Base-by-base conservation (phyloP, 1,284 basidiomycete genomes). In the Moesziomyces parantarcticus region DNA sequence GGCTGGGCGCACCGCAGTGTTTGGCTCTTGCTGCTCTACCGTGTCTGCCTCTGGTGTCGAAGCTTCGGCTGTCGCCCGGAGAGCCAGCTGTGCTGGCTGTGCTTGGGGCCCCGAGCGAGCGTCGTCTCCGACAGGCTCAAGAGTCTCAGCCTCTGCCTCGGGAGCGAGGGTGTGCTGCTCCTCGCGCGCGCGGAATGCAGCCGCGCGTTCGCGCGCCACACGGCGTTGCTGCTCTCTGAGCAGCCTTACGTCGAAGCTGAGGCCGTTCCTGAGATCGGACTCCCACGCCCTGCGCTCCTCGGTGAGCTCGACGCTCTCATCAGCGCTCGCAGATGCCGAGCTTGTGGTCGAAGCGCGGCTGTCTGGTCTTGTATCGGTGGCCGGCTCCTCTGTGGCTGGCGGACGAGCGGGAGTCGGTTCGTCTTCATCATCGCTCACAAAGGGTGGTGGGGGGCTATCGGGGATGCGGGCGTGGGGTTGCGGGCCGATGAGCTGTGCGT, bases 401-500 rank as follows among this genome's bases (percentile, higher is more conserved):
- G 29, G 13, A 11, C 22, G 10, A n/a, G 26, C 22, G 5, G 41
- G 25, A 13, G 45, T 10, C 9, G 44, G 26, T 8, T 71, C 68
- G 21, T 68, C 60, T 45, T 65, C 61, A 10, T 70, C 62, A 23
- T 78, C 78, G 40, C 68, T 78, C 21, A 61, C 45, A 47, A 80
- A 80, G 7, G 78, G 51, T 14, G 78, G 78, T 45, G 78, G 78
- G 5, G 78, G 78, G 40, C 76, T 78, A 39, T 55, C 51, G 2
- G 78, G 78, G 3, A 75, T 58, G 0, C 65, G 60, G 22, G 45
- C 49, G 20, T 72, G 63, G 20, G 69, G 69, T 40, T 72, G 69
- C 4, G 69, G 59, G 0, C 44, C 69, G 13, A 72, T 66, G n/a
- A 72, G 21, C 29, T 72, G 69, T 21, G 55, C 51, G 14, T 66